Conservation (phyloP, 192 early-diverging fungal species). For the Cladochytrium replicatum region DNA sequence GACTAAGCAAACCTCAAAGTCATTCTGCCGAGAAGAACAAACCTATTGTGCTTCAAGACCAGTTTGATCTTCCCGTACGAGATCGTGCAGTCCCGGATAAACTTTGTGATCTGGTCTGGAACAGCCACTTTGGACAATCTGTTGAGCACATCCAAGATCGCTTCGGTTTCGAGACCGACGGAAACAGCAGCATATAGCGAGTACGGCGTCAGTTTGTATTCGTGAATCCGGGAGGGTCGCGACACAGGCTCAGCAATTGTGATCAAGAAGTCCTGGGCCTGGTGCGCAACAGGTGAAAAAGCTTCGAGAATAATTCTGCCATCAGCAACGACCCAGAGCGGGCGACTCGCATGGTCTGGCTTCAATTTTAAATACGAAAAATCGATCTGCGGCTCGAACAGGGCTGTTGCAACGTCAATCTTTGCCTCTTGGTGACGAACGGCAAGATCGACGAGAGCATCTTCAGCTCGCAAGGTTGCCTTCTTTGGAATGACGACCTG, state of each 20-base stretch:
- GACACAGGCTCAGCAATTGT: slow-evolving; percentile 89
- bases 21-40: background rate
- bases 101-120: slow-evolving; percentile 64
- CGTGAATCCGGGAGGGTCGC: slow-evolving; percentile 57
- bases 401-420: background rate
- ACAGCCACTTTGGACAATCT: slow-evolving; percentile 62
- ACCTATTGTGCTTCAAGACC: slow-evolving; percentile 85
- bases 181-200: slow-evolving; percentile 97
- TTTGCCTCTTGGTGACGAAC: background rate
- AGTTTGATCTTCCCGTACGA: slow-evolving; percentile 97
- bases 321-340: slow-evolving; percentile 86
- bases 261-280: slow-evolving; percentile 93
- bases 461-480: background rate
- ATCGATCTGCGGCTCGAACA: background rate
- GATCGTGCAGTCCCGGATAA: slow-evolving; percentile 81
- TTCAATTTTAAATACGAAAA: slow-evolving; percentile 61
- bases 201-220: slow-evolving; percentile 93
- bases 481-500: background rate
- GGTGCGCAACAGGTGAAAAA: slow-evolving; percentile 85
- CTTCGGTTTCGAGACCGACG: slow-evolving; percentile 87
- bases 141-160: slow-evolving; percentile 85
- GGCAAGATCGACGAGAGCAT: background rate
- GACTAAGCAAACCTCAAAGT: background rate
- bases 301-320: slow-evolving; percentile 92
- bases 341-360: slow-evolving; percentile 71